These are phyloP conservation scores for Stagonosporopsis rhizophila DNA, from an alignment of 2,329 filamentous ascomycete genomes.

Conservation along the genomic window DNA sequence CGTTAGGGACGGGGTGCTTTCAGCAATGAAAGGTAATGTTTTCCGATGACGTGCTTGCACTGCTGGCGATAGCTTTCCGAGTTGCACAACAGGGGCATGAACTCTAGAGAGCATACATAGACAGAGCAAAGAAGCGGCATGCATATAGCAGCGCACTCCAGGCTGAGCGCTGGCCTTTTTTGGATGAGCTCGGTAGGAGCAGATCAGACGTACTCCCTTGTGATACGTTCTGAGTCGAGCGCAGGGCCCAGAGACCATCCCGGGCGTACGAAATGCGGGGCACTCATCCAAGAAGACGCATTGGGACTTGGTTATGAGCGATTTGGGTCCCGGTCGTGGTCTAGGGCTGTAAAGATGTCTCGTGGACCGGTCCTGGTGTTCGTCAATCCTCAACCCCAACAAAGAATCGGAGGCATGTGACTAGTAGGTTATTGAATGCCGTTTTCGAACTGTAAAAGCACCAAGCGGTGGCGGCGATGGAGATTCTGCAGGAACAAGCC, in stretches of 20 bases:
- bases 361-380: not conserved
- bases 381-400: too few species aligned
- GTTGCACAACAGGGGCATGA: not conserved
- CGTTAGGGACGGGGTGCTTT: not conserved
- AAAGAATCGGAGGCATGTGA: not conserved
- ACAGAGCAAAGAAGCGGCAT: not conserved
- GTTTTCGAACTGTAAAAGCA: not conserved
- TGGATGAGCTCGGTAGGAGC: not conserved
- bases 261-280: not conserved
- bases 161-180: not conserved
- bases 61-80: not conserved
- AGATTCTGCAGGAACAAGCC: not conserved
- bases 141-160: not conserved
- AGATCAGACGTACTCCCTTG: constrained; percentile 6
- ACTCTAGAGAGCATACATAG: not conserved
- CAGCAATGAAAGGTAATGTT: not conserved
- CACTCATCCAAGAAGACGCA: not conserved
- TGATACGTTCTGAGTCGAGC: not conserved
- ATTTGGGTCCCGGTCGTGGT: too few species aligned
- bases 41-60: not conserved
- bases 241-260: not conserved
- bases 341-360: too few species aligned
- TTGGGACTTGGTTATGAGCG: too few species aligned
- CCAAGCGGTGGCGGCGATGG: too few species aligned
- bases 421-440: not conserved